These are phyloP conservation scores for Meripilus lineatus DNA, from an alignment of 1,284 basidiomycete species.

Conservation along the genomic window DNA sequence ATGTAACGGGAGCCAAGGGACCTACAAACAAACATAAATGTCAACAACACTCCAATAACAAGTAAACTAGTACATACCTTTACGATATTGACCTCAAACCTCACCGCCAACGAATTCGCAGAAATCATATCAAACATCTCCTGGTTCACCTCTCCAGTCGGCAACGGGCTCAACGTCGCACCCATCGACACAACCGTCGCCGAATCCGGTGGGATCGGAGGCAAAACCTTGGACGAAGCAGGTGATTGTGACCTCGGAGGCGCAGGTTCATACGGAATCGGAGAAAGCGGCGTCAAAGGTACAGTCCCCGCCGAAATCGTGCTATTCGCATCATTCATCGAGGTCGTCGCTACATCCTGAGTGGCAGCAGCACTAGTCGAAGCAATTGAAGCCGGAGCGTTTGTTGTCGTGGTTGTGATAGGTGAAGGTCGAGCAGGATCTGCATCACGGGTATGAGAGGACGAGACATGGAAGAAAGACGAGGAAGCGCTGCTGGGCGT, in stretches of 20 bases:
- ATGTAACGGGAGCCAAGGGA: constrained; percentile 90
- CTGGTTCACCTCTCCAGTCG: constrained; percentile 59
- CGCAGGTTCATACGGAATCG: constrained; percentile 32
- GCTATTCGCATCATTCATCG: too few species aligned
- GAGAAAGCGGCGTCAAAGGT: too few species aligned
- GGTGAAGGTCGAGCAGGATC: constrained; percentile 30
- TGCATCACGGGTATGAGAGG: constrained; percentile 42
- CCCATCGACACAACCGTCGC: constrained; percentile 31
- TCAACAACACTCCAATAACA: background rate
- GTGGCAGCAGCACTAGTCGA: too few species aligned
- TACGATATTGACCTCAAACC: constrained; percentile 93
- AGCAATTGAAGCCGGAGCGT: constrained; percentile 29
- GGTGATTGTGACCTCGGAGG: constrained; percentile 35
- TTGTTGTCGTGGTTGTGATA: constrained; percentile 24
- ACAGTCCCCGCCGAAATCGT: too few species aligned
- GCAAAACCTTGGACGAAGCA: constrained; percentile 55
- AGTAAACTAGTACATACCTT: constrained; percentile 58
- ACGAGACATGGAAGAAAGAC: constrained; percentile 73
- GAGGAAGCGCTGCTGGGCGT: constrained; percentile 72
- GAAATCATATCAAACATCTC: constrained; percentile 72
- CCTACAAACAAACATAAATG: constrained; percentile 39
- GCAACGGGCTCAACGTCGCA: constrained; percentile 41
- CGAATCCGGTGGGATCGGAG: constrained; percentile 64
- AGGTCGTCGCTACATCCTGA: too few species aligned
- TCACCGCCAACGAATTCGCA: constrained; percentile 74